Percentiles rank a stretch among this genome's conserved stretches.
Conservation (phyloP, 2,329 filamentous ascomycete genomes). For the Pseudogymnoascus sp. region DNA sequence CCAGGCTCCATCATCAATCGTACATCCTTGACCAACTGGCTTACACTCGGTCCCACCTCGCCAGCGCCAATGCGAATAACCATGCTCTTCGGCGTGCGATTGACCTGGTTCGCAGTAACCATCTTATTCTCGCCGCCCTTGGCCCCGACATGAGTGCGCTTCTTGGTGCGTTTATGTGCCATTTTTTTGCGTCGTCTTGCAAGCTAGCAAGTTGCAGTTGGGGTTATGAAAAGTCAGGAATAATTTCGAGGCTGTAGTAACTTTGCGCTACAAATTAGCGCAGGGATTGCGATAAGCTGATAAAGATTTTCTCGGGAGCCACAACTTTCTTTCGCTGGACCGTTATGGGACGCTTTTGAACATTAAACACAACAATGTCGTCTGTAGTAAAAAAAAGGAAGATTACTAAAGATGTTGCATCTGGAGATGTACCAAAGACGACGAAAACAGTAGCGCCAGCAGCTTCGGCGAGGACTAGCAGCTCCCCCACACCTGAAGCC, state of each 20-base stretch:
- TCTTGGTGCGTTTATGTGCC: slow-evolving; percentile 78
- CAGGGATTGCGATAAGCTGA: slow-evolving; percentile 26
- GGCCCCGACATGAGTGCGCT: slow-evolving; percentile 74
- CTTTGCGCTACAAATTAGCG: slow-evolving; percentile 25
- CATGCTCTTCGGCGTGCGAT: slow-evolving; percentile 85
- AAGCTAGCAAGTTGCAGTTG: slow-evolving; percentile 14
- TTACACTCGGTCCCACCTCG: slow-evolving; percentile 85
- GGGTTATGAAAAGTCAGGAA: slow-evolving; percentile 18
- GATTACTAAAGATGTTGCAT: slow-evolving; percentile 19
- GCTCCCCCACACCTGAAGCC: slow-evolving; percentile 23
- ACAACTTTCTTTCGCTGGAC: slow-evolving; percentile 8
- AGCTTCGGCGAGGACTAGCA: slow-evolving; percentile 16
- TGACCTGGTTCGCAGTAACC: slow-evolving; percentile 51
- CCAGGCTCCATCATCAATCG: slow-evolving; percentile 92
- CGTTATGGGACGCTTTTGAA: slow-evolving; percentile 7
- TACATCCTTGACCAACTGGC: slow-evolving; percentile 85
- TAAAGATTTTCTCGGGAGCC: slow-evolving; percentile 23
- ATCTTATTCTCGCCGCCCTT: slow-evolving; percentile 45
- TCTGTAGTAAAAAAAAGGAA: slow-evolving; percentile 28
- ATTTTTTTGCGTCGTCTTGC: slow-evolving; percentile 40
- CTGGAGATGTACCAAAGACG: slow-evolving; percentile 10
- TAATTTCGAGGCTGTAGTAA: slow-evolving; percentile 19
- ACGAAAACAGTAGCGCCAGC: slow-evolving; percentile 11
- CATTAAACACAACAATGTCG: slow-evolving; percentile 21
- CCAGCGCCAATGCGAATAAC: slow-evolving; percentile 94